Evolutionary conservation across 73 alveolate species (phyloP).

Genomic region (Paramecium biaurelia): DNA sequence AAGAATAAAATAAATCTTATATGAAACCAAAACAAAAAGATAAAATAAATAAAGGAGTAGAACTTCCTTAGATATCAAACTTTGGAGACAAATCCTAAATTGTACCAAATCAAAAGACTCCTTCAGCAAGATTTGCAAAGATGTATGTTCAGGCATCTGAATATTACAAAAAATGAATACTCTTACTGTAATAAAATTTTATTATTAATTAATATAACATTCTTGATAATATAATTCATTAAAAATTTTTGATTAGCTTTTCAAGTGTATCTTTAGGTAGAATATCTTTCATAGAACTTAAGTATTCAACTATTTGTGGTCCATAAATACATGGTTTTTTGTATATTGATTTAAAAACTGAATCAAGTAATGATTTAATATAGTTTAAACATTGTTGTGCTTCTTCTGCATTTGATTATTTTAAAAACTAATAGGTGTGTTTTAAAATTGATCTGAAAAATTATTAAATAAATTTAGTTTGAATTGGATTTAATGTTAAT

Average conservation of each 20-base stretch:
- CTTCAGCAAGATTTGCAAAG: neutral
- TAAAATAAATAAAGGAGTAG: neutral
- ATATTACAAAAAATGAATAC: neutral
- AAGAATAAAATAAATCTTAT: neutral
- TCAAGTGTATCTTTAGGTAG: neutral
- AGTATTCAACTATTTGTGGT: neutral
- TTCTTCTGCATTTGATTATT: neutral
- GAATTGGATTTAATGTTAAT: neutral
- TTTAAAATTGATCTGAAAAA: neutral
- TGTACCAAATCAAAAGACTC: neutral
- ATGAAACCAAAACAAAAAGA: neutral
- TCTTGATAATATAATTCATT: neutral
- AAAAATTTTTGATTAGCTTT: neutral
- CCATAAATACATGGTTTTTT: neutral
- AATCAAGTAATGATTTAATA: neutral
- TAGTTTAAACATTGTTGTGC: neutral
- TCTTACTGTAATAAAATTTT: neutral
- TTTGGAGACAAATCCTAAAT: neutral
- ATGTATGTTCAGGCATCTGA: conserved; percentile 1
- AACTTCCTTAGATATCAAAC: neutral
- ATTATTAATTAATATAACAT: neutral
- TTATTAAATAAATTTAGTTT: neutral
- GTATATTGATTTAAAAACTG: neutral
- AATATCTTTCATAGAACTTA: neutral
- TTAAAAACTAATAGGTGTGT: neutral